Conservation (phyloP, 2,329 filamentous ascomycete genomes). For the Pseudogymnoascus sp. region DNA sequence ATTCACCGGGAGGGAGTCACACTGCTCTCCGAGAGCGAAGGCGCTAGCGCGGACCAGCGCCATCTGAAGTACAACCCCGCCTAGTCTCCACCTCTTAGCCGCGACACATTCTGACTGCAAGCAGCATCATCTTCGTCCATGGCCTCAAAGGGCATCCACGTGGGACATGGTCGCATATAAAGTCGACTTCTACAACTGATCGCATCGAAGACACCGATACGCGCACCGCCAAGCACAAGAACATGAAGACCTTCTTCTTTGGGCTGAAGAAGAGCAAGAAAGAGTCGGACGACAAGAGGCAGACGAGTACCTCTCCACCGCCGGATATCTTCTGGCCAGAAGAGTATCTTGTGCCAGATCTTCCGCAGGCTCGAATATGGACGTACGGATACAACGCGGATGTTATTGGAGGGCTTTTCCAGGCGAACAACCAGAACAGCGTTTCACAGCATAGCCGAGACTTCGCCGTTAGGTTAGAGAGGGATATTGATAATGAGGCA, state of each 20-base stretch:
- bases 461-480: slow-evolving; percentile 26
- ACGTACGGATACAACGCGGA: slow-evolving; percentile 1
- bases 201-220: not conserved
- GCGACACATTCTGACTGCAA: not conserved
- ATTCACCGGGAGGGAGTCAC: not conserved
- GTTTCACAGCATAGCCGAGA: slow-evolving; percentile 31
- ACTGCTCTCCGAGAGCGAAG: not conserved
- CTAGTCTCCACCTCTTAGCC: not conserved
- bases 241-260: not conserved
- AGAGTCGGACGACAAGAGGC: not conserved
- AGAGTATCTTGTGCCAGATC: not conserved
- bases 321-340: slow-evolving; percentile 8
- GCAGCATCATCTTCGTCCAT: slow-evolving; percentile 12
- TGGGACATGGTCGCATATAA: not conserved
- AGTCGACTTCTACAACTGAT: not conserved
- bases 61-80: not conserved
- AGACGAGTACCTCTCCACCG: not conserved
- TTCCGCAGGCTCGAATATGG: not conserved
- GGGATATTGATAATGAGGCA: slow-evolving; percentile 29
- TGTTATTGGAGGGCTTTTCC: slow-evolving; percentile 30
- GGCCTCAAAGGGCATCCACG: slow-evolving; percentile 8
- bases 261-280: not conserved
- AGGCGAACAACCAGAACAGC: slow-evolving; percentile 32
- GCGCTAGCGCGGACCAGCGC: not conserved
- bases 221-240: not conserved